A percentile compares a stretch with the other conserved stretches of the same genome.
phyloP scores from a whole-genome alignment of 1,284 basidiomycete species.

The Fomitopsis betulina region DNA sequence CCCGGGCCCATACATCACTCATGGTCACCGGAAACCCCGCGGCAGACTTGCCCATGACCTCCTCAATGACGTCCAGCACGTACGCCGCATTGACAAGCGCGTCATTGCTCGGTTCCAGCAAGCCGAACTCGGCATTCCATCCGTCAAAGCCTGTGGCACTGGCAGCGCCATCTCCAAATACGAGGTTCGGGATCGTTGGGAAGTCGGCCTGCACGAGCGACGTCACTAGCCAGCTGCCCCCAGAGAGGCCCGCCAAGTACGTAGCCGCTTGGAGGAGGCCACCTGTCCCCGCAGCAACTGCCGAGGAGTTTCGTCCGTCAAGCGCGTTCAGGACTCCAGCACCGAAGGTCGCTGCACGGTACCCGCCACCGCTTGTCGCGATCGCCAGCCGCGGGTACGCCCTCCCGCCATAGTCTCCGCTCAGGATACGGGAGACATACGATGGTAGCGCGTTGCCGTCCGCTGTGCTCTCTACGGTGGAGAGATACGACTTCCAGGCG shows the following conservation, averaged over 20 bases:
- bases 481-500: conserved; percentile 26
- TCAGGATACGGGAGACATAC: conserved; percentile 33
- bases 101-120: conserved; percentile 16
- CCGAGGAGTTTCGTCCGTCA: conserved; percentile 42
- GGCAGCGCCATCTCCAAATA: conserved; percentile 14
- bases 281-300: conserved; percentile 37
- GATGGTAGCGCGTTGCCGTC: conserved; percentile 20
- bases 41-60: conserved; percentile 18
- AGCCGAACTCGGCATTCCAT: conserved; percentile 18
- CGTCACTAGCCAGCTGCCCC: conserved; percentile 28
- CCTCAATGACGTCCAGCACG: conserved; percentile 14
- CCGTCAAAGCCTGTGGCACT: conserved; percentile 11
- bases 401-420: conserved; percentile 12
- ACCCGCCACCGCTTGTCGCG: conserved; percentile 42
- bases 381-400: conserved; percentile 36
- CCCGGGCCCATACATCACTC: conserved; percentile 23
- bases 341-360: conserved; percentile 45
- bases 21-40: conserved; percentile 23
- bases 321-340: conserved; percentile 45
- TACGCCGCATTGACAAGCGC: conserved; percentile 11
- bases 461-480: conserved; percentile 27
- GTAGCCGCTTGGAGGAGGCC: conserved; percentile 46
- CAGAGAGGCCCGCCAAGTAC: conserved; percentile 41
- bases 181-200: conserved; percentile 20
- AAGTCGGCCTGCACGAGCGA: conserved; percentile 26